These are phyloP conservation scores for Mycena metata DNA, from an alignment of 768 basidiomycete genomes.

Conservation along the genomic window DNA sequence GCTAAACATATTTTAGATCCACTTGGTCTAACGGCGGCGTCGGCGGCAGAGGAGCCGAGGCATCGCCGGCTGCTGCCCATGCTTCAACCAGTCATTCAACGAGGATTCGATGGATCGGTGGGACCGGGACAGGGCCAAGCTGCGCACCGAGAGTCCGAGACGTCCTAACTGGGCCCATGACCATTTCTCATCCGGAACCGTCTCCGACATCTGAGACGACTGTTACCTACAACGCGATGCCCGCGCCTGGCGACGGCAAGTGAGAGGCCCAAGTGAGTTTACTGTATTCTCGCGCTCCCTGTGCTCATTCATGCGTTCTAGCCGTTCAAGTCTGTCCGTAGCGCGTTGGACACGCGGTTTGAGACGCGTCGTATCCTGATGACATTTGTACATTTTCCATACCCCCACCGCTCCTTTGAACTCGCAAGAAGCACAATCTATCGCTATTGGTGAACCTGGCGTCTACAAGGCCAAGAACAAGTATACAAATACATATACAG, in stretches of 20 bases:
- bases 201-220: neutral
- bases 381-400: neutral
- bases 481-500: constrained; percentile 6
- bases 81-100: constrained; percentile 59
- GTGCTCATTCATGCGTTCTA: neutral
- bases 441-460: too few relatives aligned
- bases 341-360: too few relatives aligned
- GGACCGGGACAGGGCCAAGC: constrained; percentile 50
- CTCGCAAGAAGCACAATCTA: too few relatives aligned
- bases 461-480: too few relatives aligned
- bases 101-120: constrained; percentile 59
- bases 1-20: neutral
- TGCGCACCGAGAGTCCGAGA: constrained; percentile 38
- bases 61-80: too few relatives aligned
- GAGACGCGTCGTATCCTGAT: neutral
- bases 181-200: constrained; percentile 16
- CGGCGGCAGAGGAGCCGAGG: constrained; percentile 50
- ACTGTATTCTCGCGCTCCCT: too few relatives aligned
- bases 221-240: neutral
- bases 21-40: constrained; percentile 47
- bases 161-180: constrained; percentile 45
- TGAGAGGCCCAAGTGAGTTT: neutral
- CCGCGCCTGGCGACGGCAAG: neutral
- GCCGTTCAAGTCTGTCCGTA: neutral
- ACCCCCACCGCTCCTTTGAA: neutral